Conservation (phyloP, 768 basidiomycete species). For the Pleurotus sapidus region DNA sequence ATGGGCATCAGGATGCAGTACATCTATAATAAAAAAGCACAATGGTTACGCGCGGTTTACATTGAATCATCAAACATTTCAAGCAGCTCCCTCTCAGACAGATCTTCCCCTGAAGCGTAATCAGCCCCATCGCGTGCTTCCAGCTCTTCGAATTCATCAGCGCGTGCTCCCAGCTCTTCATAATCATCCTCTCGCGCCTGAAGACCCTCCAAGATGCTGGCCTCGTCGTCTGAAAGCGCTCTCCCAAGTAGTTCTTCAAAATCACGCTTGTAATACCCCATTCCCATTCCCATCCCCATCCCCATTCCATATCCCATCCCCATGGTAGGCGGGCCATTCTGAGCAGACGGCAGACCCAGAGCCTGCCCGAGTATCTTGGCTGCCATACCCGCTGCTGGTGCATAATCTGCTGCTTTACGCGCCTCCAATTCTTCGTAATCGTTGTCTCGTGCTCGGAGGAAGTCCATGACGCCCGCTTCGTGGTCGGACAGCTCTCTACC, state of each 20-base stretch:
- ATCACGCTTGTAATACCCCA: background rate
- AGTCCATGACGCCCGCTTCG: background rate
- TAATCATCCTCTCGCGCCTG: background rate
- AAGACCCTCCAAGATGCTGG: background rate
- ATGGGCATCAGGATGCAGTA: too few relatives aligned
- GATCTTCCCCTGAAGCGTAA: background rate
- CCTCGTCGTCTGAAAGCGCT: background rate
- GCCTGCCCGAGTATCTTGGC: slow-evolving; percentile 1
- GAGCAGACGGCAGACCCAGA: background rate
- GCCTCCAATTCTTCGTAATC: background rate
- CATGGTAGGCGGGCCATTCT: background rate
- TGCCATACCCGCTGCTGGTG: background rate
- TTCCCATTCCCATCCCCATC: background rate
- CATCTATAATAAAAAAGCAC: too few relatives aligned
- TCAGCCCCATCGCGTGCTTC: background rate
- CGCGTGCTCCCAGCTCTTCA: background rate
- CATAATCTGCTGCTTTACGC: slow-evolving; percentile 4
- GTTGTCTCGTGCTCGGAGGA: background rate
- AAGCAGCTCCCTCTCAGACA: too few relatives aligned
- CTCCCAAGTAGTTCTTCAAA: background rate
- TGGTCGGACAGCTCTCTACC: background rate
- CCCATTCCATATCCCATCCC: background rate
- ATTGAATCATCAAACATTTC: too few relatives aligned
- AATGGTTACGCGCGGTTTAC: too few relatives aligned
- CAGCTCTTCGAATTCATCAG: background rate